phyloP scores from a whole-genome alignment of 2,329 filamentous ascomycete species.

The Monilinia fructigena region DNA sequence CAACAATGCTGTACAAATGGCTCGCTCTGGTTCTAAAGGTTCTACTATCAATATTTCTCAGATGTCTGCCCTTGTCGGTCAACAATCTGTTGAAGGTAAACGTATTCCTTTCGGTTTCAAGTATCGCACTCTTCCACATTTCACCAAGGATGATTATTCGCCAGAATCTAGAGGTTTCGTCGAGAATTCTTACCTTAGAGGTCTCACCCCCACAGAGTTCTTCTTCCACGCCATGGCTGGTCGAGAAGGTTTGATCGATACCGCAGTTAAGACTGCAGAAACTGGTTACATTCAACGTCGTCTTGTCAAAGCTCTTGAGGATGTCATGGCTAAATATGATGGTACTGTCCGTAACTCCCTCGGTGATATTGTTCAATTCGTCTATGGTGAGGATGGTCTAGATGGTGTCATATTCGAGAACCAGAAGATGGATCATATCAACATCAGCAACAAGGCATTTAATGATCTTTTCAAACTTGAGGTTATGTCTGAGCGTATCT shows the following conservation, averaged over 20 bases:
- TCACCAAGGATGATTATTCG: slow-evolving; percentile 99
- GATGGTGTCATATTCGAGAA: slow-evolving; percentile 93
- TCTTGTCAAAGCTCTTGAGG: slow-evolving; percentile 95
- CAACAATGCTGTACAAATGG: slow-evolving; percentile 97
- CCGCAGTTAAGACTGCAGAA: slow-evolving; percentile 97
- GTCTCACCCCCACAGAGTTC: slow-evolving; percentile 92
- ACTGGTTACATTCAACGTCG: slow-evolving; percentile 99
- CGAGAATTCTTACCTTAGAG: slow-evolving; percentile 96
- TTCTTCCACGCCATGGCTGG: slow-evolving; percentile 99
- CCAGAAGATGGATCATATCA: slow-evolving; percentile 84
- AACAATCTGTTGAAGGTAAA: slow-evolving; percentile 97
- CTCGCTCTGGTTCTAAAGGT: slow-evolving; percentile 94
- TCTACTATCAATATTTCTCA: slow-evolving; percentile 99
- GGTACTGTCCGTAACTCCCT: slow-evolving; percentile 96
- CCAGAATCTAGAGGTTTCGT: slow-evolving; percentile 96
- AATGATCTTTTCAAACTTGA: slow-evolving; percentile 81
- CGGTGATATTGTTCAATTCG: slow-evolving; percentile 93
- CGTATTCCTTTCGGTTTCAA: slow-evolving; percentile 99
- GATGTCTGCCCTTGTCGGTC: slow-evolving; percentile 97
- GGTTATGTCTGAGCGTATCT: slow-evolving; percentile 63
- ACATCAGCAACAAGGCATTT: slow-evolving; percentile 74
- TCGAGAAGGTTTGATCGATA: slow-evolving; percentile 99
- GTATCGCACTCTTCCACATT: slow-evolving; percentile 93
- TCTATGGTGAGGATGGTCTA: slow-evolving; percentile 95
- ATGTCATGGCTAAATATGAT: slow-evolving; percentile 96